Evolutionary conservation across 768 basidiomycete genomes (phyloP), one percentile per base, ranked within the genome.

Genomic region (Phanerochaete sordida): DNA sequence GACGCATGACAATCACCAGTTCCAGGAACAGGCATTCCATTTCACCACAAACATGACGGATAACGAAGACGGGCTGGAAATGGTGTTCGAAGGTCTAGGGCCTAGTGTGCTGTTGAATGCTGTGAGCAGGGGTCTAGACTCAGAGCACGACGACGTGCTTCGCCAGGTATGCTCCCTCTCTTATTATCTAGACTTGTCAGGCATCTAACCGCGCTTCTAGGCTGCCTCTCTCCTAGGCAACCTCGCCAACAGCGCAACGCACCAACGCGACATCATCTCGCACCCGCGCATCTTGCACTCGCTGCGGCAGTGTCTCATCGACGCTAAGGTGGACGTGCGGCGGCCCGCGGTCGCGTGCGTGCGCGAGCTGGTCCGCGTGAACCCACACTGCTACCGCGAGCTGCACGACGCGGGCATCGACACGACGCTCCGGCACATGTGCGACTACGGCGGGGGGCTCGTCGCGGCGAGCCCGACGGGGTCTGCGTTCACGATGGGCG

Each of bases 21-120:
- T 90, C 2, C 84, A 85, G 66, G 91, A 93, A 66, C 91, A 93
- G 67, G 86, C 84, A 0, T 79, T 88, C 64, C 82, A 81, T 59
- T 78, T 91, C 26, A 64, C 89, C 13, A 79, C 84, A 7, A 91
- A 93, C 67, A 70, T 92, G 2, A 81, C 87, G 0, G 85, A 87
- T 58, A 76, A 83, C 61, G 83, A 86, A 60, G 78, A 81, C 4
- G 86, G 88, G n/a, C 79, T 89, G 15, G 77, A 80, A 19, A 74
- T 89, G 62, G 72, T 90, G 19, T 84, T 87, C 60, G 68, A 73
- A 16, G 82, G 82, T 27, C 69, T 92, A 13, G 81, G 81, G 0
- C 69, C 72, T 1, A 77, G 79, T 1, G 66, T 70, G 7, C 65
- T 89, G 3, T 74, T 87, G 7, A 69, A 69, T 7, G 75, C 73